Percentiles rank a stretch among this genome's conserved stretches.
These are phyloP conservation scores for Rasamsonia emersonii DNA, from an alignment of 2,329 filamentous ascomycete genomes.

Conservation along the genomic window DNA sequence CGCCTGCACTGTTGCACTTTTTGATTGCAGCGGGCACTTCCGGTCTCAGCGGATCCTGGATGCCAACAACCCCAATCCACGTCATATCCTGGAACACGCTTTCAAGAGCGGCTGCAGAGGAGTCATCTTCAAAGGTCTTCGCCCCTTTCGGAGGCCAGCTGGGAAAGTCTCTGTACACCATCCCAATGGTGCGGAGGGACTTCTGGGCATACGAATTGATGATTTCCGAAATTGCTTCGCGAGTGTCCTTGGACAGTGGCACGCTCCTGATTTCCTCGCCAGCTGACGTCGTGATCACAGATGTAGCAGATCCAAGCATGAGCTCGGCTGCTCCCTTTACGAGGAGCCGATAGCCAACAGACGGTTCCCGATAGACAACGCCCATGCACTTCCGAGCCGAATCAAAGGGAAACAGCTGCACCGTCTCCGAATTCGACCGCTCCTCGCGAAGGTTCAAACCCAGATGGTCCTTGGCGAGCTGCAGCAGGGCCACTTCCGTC, in stretches of 20 bases:
- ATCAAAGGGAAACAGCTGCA: conserved; percentile 67
- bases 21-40: conserved; percentile 60
- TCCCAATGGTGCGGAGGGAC: conserved; percentile 66
- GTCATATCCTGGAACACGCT: conserved; percentile 64
- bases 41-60: conserved; percentile 63
- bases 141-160: conserved; percentile 55
- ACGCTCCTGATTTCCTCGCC: conserved; percentile 16
- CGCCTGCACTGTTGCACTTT: conserved; percentile 59
- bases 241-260: conserved; percentile 18
- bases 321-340: conserved; percentile 43
- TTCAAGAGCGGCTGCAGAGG: conserved; percentile 55
- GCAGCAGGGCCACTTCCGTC: conserved; percentile 67
- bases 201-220: conserved; percentile 39
- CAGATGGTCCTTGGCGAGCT: conserved; percentile 58
- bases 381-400: conserved; percentile 62
- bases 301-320: conserved; percentile 30
- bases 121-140: conserved; percentile 52
- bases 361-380: conserved; percentile 33
- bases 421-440: conserved; percentile 50
- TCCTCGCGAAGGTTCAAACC: conserved; percentile 59
- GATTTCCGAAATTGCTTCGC: conserved; percentile 19
- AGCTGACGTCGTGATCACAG: conserved; percentile 18
- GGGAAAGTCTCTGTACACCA: conserved; percentile 65
- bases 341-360: conserved; percentile 35
- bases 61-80: conserved; percentile 64